Percentiles rank a stretch among this genome's conserved stretches.
These are phyloP conservation scores for Gossypium raimondii DNA, from an alignment of 345 rosid genomes.

Conservation along the genomic window DNA sequence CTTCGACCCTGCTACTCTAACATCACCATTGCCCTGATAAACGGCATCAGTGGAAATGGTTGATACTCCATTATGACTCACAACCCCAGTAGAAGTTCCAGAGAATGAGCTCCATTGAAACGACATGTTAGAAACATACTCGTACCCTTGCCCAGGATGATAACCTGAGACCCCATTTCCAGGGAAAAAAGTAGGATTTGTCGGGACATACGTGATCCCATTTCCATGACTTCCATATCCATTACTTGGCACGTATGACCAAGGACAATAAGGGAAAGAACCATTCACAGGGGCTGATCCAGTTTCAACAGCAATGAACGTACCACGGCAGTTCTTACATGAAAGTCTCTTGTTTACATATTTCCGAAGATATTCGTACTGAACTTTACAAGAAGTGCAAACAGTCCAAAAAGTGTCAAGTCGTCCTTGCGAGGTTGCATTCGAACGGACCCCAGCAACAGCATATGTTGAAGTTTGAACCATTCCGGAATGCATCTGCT, in stretches of 20 bases:
- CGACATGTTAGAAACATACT: constrained; percentile 64
- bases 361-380: constrained; percentile 94
- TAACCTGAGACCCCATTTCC: constrained; percentile 58
- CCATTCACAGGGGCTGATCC: constrained; percentile 67
- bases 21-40: constrained; percentile 55
- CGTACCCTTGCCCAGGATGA: constrained; percentile 76
- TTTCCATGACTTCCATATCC: constrained; percentile 64
- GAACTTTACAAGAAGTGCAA: constrained; percentile 96
- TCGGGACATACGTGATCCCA: constrained; percentile 62
- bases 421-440: constrained; percentile 45
- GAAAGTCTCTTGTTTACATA: constrained; percentile 93
- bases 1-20: constrained; percentile 34
- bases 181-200: constrained; percentile 49
- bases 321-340: constrained; percentile 97
- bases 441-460: constrained; percentile 46
- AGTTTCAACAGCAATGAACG: constrained; percentile 70
- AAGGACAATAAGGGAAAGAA: constrained; percentile 64
- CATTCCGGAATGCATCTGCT: constrained; percentile 47
- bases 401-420: constrained; percentile 97
- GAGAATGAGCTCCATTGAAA: constrained; percentile 69
- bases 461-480: constrained; percentile 43
- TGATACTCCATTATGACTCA: constrained; percentile 51
- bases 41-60: constrained; percentile 42
- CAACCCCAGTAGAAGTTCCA: constrained; percentile 53
- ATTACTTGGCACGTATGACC: constrained; percentile 44